Percentiles rank a stretch among this genome's conserved stretches.
Evolutionary conservation across 1,139 yeast species (phyloP).

Genomic region (Candida freyschussii): DNA sequence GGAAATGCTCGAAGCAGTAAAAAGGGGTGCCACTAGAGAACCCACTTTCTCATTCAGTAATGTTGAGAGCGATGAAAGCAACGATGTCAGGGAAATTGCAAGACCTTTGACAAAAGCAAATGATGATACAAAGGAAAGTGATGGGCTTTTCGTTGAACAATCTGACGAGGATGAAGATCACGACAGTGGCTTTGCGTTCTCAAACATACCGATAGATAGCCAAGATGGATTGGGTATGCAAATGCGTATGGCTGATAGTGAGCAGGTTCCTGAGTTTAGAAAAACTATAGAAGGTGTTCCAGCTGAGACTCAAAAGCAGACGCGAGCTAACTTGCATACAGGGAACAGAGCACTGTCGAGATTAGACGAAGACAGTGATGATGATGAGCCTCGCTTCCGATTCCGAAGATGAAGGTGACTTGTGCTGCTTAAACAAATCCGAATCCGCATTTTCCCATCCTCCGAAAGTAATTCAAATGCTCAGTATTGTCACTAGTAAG

Average conservation of each 20-base stretch:
- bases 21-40: constrained; percentile 1
- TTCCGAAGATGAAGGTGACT: constrained; percentile 26
- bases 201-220: constrained; percentile 12
- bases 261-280: constrained; percentile 16
- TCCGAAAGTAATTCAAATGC: constrained; percentile 46
- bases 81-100: no score
- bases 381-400: constrained; percentile 35
- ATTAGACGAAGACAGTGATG: constrained; percentile 22
- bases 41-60: background rate
- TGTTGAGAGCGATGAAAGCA: background rate
- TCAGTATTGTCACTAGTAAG: constrained; percentile 33
- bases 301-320: no score
- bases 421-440: constrained; percentile 5
- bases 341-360: background rate
- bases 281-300: constrained; percentile 3
- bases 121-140: no score
- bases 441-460: constrained; percentile 44
- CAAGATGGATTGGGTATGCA: constrained; percentile 25
- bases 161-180: constrained; percentile 17
- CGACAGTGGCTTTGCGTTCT: constrained; percentile 13
- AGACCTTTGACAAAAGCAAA: no score
- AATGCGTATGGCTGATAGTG: constrained; percentile 9
- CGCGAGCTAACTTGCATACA: no score
- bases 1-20: constrained; percentile 14
- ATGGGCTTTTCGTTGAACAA: constrained; percentile 17